Evolutionary conservation across 202 grass and related monocot genomes (phyloP).

Genomic region (Bolboschoenoplectus hybrid): DNA sequence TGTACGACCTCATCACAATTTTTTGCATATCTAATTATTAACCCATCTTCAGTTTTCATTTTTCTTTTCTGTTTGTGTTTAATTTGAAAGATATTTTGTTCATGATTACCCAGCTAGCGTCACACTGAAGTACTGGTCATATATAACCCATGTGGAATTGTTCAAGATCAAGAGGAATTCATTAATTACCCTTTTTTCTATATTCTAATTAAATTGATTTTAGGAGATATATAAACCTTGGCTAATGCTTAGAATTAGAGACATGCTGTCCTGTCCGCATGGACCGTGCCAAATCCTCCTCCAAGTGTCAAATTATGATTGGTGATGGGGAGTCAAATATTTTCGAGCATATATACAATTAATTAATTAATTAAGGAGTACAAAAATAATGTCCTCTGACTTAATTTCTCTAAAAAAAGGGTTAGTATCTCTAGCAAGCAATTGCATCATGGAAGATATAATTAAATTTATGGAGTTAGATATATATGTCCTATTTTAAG

Average conservation of each 20-base stretch:
- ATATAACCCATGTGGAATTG: neutral
- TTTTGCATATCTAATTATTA: neutral
- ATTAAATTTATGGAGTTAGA: too few species aligned
- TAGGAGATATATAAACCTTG: neutral
- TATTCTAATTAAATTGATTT: neutral
- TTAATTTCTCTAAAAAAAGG: neutral
- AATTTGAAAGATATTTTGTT: neutral
- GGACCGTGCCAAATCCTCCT: neutral
- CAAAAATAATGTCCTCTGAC: neutral
- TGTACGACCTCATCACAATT: neutral
- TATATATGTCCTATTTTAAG: too few species aligned
- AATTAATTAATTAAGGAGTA: neutral
- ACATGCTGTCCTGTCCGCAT: neutral
- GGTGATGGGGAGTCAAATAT: neutral
- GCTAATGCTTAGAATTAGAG: neutral
- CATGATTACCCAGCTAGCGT: neutral
- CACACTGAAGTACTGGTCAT: neutral
- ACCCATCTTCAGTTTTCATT: neutral
- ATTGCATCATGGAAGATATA: too few species aligned
- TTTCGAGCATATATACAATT: neutral
- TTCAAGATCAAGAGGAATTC: neutral
- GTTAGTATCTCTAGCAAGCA: too few species aligned
- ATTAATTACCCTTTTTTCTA: neutral
- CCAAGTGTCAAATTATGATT: neutral
- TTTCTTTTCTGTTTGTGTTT: neutral